Evolutionary conservation across 2,329 filamentous ascomycete species (phyloP), one percentile per base, ranked within the genome.

Genomic region (Fusarium sacchari): DNA sequence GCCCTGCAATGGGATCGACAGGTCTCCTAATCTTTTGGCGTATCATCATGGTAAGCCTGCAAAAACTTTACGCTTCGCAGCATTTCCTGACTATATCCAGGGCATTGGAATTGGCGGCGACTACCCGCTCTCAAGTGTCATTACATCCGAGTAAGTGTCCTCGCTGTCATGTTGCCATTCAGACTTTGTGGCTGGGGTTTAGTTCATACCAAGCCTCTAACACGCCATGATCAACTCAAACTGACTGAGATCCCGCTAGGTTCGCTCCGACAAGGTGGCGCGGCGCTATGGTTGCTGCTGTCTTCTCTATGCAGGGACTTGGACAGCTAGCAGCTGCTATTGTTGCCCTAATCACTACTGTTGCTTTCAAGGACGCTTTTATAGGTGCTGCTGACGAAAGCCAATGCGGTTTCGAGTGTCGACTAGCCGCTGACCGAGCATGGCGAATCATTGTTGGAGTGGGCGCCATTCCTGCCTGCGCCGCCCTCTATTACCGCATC

Each of bases 281-380:
- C 76, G 94, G 93, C 69, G 92, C 91, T 65, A 96, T 96, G 92
- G 93, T 96, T 86, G 92, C 91, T 17, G 88, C 92, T 22, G 93
- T 96, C 55, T 96, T 96, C 79, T 93, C 92, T 42, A 95, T 95
- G 93, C 94, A 96, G 78, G 93, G 93, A 53, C 85, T 95, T 32
- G 93, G 94, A n/a, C 93, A 96, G 78, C 89, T 96, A 58, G 85
- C 86, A 26, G 92, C 92, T 18, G 91, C 92, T 32, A 84, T 95
- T 11, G 87, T 95, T 26, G 90, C 92, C 18, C 84, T 96, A 39
- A 88, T 94, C 60, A 91, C 91, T 42, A 92, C 91, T 2, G 83
- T 87, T 22, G 89, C 88, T 6, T 94, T 93, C 82, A 90, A 90
- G 76, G 78, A 80, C 24, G 82, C 86, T 2, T 88, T 88, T 69